These are phyloP conservation scores for Blastobotrys robertii DNA, from an alignment of 805 yeast species.

Conservation along the genomic window DNA sequence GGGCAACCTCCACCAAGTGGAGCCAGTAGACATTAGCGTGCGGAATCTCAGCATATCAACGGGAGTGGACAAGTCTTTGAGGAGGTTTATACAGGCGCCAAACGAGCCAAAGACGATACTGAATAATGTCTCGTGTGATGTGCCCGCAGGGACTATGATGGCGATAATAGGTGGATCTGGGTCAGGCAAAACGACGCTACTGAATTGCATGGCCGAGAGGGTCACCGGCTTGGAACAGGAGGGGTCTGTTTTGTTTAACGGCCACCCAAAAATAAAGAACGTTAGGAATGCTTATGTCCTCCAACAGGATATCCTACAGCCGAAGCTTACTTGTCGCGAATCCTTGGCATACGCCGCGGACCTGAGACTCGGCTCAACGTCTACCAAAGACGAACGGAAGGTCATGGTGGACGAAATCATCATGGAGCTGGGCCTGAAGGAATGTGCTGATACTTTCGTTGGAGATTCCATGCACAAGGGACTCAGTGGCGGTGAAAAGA, in stretches of 20 bases:
- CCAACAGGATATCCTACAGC: slow-evolving; percentile 64
- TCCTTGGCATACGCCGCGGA: slow-evolving; percentile 64
- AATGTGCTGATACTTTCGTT: slow-evolving; percentile 50
- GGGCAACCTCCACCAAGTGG: slow-evolving; percentile 7
- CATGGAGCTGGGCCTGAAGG: slow-evolving; percentile 54
- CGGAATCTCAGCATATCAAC: slow-evolving; percentile 13
- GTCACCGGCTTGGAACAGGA: slow-evolving; percentile 15
- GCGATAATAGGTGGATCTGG: slow-evolving; percentile 88
- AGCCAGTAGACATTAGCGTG: slow-evolving; percentile 13
- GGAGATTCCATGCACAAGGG: slow-evolving; percentile 47
- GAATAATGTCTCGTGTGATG: slow-evolving; percentile 45
- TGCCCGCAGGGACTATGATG: slow-evolving; percentile 52
- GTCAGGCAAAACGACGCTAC: slow-evolving; percentile 72
- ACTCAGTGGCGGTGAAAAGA: slow-evolving; percentile 76
- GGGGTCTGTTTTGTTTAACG: slow-evolving; percentile 24
- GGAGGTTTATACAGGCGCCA: background rate
- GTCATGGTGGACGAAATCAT: slow-evolving; percentile 51
- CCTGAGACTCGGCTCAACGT: slow-evolving; percentile 44
- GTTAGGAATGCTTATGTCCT: slow-evolving; percentile 53
- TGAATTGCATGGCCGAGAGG: slow-evolving; percentile 38
- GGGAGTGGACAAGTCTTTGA: slow-evolving; percentile 4
- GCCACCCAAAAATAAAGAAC: slow-evolving; percentile 18
- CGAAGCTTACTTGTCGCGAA: slow-evolving; percentile 65
- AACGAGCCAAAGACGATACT: slow-evolving; percentile 30
- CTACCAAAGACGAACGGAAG: slow-evolving; percentile 35